phyloP scores from a whole-genome alignment of 768 basidiomycete species.

The Mycena capillaripes region DNA sequence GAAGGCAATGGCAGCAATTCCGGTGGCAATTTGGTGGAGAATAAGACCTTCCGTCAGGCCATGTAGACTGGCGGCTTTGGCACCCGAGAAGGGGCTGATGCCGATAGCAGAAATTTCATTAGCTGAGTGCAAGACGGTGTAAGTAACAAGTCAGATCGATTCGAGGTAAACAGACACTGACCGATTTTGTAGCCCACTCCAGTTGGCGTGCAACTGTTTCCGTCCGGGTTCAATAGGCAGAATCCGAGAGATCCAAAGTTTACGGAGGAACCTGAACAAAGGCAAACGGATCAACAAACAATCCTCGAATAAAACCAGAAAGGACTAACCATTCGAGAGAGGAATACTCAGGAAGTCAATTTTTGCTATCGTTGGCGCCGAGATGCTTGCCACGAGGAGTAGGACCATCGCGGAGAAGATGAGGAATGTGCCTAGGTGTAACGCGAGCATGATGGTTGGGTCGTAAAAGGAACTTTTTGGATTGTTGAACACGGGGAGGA shows the following conservation, averaged over 20 bases:
- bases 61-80: conserved; percentile 52
- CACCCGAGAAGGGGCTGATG: conserved; percentile 38
- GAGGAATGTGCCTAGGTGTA: conserved; percentile 39
- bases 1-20: conserved; percentile 60
- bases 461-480: conserved; percentile 14
- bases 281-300: neutral
- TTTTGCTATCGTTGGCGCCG: conserved; percentile 31
- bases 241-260: conserved; percentile 37
- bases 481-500: neutral
- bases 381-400: conserved; percentile 38
- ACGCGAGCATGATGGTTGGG: conserved; percentile 10
- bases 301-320: neutral
- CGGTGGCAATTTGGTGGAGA: conserved; percentile 69
- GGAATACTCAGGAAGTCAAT: conserved; percentile 36
- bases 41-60: conserved; percentile 68
- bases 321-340: conserved; percentile 16
- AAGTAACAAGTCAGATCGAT: neutral
- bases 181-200: conserved; percentile 39
- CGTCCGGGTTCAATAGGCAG: conserved; percentile 29
- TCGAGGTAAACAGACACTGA: neutral
- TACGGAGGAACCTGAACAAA: conserved; percentile 16
- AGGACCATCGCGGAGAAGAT: conserved; percentile 33
- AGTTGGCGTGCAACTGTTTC: conserved; percentile 30
- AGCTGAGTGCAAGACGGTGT: neutral
- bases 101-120: conserved; percentile 31